Base-by-base conservation (phyloP, 495 filamentous ascomycete species). In the Choiromyces venosus region DNA sequence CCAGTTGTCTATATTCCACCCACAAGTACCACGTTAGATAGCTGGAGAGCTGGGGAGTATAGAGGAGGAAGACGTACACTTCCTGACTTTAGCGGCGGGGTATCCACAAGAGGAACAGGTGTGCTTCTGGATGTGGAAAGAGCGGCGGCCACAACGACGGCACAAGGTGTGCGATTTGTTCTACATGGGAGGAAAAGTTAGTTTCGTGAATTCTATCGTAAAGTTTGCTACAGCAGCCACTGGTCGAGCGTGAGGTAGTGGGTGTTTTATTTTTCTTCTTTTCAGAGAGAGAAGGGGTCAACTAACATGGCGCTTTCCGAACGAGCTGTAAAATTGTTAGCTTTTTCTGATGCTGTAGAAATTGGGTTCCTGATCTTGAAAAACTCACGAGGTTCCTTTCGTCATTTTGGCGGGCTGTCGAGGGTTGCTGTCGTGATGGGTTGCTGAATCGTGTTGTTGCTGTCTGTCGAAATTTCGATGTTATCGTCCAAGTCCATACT, bases 111-210 rank as follows among this genome's bases (percentile, higher is more conserved):
- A 93, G 76, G 95, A 88, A 87, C 95, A 99, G 80, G 92, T 94
- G 85, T 95, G 90, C 91, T 99, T 99, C 88, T 99, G 95, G 87
- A 98, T 91, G 91, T 99, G 95, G 84, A 97, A 91, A 78, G 95
- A 97, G 82, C 95, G 95, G 78, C 91, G 90, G 83, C 95, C 95
- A 91, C 95, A 99, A 85, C 95, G 96, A 88, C 96, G 90, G 92
- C 95, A 99, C 84, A 99, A 89, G 81, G 92, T 95, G 89, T 99
- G 95, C 85, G 96, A 93, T 88, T 99, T 99, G 88, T 94, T 99
- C 89, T 99, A 92, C 89, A 93, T 93, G 94, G 85, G 96, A 97
- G 87, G 91, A 93, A 84, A 91, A 93, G 83, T 93, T 97, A 89
- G 93, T 93, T 92, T 97, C 97, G 84, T 25, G 19, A 65, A 46